Evolutionary conservation across 192 early-diverging fungal genomes (phyloP).

Genomic region (Phlyctochytrium bullatum): DNA sequence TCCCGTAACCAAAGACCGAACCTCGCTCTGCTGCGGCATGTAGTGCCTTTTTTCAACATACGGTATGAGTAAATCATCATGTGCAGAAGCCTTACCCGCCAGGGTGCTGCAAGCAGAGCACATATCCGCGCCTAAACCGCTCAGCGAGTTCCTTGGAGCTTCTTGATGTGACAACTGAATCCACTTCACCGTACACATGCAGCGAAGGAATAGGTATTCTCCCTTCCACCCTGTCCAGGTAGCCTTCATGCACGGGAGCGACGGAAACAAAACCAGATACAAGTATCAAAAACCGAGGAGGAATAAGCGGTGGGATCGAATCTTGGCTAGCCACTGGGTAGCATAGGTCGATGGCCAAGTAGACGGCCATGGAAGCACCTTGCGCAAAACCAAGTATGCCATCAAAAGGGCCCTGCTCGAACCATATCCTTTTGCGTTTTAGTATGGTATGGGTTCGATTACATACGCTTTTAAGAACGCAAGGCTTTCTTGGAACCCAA

Average conservation of each 20-base stretch:
- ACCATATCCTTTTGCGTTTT: not conserved
- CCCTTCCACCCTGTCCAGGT: not conserved
- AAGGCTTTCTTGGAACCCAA: constrained; percentile 2
- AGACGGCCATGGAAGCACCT: constrained; percentile 21
- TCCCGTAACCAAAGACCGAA: not conserved
- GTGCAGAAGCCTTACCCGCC: not conserved
- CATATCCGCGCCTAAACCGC: not conserved
- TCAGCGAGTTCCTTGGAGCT: not conserved
- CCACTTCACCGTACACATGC: constrained; percentile 1
- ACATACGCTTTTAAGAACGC: not conserved
- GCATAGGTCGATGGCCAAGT: not conserved
- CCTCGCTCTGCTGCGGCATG: not conserved
- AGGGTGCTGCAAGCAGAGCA: not conserved
- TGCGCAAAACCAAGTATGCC: constrained; percentile 26
- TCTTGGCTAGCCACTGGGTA: not conserved
- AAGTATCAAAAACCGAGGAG: not conserved
- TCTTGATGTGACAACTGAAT: not conserved
- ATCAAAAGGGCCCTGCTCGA: constrained; percentile 24
- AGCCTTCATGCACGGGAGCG: constrained; percentile 4
- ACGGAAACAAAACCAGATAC: not conserved
- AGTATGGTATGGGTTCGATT: not conserved
- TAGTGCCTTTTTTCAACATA: constrained; percentile 2
- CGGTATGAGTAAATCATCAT: not conserved
- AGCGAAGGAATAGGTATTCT: constrained; percentile 3
- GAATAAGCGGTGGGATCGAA: not conserved